These are phyloP conservation scores for Mycena venus DNA, from an alignment of 768 basidiomycete species.

Conservation along the genomic window DNA sequence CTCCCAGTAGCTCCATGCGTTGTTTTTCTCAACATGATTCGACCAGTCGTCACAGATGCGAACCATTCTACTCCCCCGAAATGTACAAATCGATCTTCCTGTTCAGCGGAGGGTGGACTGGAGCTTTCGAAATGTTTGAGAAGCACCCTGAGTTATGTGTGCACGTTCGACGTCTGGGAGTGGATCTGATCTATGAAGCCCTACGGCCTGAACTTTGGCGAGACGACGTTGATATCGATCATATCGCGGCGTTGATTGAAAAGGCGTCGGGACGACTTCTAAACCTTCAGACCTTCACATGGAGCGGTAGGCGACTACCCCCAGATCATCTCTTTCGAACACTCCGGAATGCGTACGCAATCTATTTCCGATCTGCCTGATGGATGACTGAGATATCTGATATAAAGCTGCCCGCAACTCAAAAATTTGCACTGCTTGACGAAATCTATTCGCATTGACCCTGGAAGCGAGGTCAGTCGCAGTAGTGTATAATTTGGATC, in stretches of 20 bases:
- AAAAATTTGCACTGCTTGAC: neutral
- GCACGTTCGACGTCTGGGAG: neutral
- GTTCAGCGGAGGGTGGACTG: neutral
- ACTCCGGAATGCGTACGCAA: neutral
- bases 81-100: neutral
- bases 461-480: neutral
- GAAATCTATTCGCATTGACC: neutral
- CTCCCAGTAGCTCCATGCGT: neutral
- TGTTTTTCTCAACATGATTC: neutral
- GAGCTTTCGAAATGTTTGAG: neutral
- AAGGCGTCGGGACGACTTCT: neutral
- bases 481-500: no score
- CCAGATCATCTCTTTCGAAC: neutral
- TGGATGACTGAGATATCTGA: neutral
- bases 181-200: neutral
- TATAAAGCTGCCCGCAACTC: neutral
- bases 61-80: neutral
- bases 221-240: neutral
- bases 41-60: neutral
- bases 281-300: neutral
- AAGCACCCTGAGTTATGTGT: neutral
- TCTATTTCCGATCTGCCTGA: no score
- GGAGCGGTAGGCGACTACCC: neutral
- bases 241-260: neutral
- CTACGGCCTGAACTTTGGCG: neutral